Evolutionary conservation across 345 rosid species (phyloP).

Genomic region (Brassica rapa): DNA sequence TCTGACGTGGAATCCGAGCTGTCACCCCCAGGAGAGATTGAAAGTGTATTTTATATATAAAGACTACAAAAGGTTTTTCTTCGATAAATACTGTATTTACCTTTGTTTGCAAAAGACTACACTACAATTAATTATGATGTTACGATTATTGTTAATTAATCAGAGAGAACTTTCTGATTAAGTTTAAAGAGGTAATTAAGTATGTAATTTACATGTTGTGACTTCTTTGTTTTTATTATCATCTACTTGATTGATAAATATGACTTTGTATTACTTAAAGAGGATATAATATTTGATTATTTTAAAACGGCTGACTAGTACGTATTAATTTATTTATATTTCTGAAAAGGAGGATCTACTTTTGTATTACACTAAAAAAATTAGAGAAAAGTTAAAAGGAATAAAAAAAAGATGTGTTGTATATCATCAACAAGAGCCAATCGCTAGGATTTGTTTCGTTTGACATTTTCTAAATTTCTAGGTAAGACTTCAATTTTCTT

Average conservation of each 20-base stretch:
- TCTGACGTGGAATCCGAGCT: too few species aligned
- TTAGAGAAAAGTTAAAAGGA: not conserved
- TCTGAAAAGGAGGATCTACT: not conserved
- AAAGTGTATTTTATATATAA: too few species aligned
- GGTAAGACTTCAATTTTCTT: conserved; percentile 10
- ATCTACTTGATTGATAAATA: not conserved
- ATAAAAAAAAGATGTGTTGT: not conserved
- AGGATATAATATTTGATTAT: not conserved
- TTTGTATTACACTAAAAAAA: not conserved
- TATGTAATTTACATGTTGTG: not conserved
- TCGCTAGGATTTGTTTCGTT: not conserved
- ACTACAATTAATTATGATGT: not conserved
- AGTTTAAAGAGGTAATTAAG: not conserved
- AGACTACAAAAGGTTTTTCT: not conserved
- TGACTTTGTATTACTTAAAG: not conserved
- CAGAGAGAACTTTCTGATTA: not conserved
- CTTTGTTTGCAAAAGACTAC: not conserved
- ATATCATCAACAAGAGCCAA: not conserved
- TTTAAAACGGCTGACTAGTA: not conserved
- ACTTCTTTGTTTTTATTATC: not conserved
- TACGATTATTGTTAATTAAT: not conserved
- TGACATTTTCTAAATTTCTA: not conserved
- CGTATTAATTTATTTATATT: not conserved
- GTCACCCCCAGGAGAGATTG: too few species aligned
- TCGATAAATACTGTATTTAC: not conserved